Evolutionary conservation across 2,329 filamentous ascomycete genomes (phyloP), one percentile per base, ranked within the genome.

Genomic region (Nigrospora osmanthi): DNA sequence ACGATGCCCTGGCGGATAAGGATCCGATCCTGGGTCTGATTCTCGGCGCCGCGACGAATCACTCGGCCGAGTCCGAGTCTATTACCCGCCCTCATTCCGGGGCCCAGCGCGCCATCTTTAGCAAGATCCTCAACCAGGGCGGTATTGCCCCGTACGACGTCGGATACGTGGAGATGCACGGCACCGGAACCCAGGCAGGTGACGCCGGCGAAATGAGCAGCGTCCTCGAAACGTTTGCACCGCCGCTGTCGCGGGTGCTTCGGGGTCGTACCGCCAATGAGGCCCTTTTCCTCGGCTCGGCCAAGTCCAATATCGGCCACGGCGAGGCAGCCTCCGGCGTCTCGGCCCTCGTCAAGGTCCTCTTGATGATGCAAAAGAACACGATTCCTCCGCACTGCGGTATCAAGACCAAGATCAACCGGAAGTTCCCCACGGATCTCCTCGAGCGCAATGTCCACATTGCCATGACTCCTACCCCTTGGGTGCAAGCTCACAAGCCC

Each of bases 131-230:
- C 31, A 73, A 73, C 37, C 70, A 79, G 35, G 75, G 79, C 33
- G 74, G 75, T 35, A 64, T 85, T 30, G 75, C 83, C 54, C 63
- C 43, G 7, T 56, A 52, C 52, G 53, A 81, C 38, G 71, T 86
- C 44, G 72, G 71, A 54, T 83, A 81, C 53, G 76, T 84, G 10
- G 82, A 86, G 57, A 79, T 85, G 72, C 82, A 86, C 56, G 82
- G 82, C 6, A 86, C 82, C 6, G 82, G 82, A 35, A 86, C 81
- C 2, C 82, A 86, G 56, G 83, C 80, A 19, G 84, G 83, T 47
- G 84, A 88, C 56, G 74, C 73, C 2, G 15, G 75, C 76, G 82
- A 86, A 58, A 81, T 83, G 71, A 69, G 70, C 1, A 80, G 76
- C 0, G 78, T 85, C 41, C 68, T 72, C 16, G 71, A 77, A 32